phyloP scores from a whole-genome alignment of 768 basidiomycete genomes.

The Termitomyces bulborhizus region DNA sequence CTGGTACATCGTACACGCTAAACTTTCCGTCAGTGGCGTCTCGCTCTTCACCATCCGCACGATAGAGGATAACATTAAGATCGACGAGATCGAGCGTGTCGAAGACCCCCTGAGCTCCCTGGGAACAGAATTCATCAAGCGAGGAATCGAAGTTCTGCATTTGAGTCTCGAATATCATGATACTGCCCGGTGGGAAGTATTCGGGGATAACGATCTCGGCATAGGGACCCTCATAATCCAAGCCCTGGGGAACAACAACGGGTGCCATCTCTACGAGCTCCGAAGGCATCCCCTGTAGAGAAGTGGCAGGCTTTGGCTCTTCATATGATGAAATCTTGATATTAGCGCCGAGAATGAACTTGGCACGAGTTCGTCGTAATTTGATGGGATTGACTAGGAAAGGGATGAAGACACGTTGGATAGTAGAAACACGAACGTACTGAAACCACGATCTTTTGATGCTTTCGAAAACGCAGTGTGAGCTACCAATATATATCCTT shows the following conservation, averaged over 20 bases:
- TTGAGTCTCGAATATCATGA: constrained; percentile 89
- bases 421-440: constrained; percentile 36
- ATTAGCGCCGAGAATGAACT: constrained; percentile 75
- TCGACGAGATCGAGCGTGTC: constrained; percentile 74
- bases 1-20: constrained; percentile 80
- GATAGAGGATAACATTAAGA: constrained; percentile 81
- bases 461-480: constrained; percentile 90
- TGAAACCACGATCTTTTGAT: constrained; percentile 70
- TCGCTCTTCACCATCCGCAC: constrained; percentile 86
- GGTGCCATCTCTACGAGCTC: constrained; percentile 58
- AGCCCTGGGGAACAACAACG: constrained; percentile 52
- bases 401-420: not conserved
- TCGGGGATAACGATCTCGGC: constrained; percentile 82
- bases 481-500: constrained; percentile 87
- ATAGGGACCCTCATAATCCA: constrained; percentile 63
- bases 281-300: constrained; percentile 67
- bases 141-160: constrained; percentile 64
- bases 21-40: constrained; percentile 80
- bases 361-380: constrained; percentile 71
- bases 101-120: constrained; percentile 70
- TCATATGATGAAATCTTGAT: constrained; percentile 66
- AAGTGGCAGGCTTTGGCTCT: constrained; percentile 37
- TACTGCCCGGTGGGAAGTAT: constrained; percentile 90
- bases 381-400: constrained; percentile 76
- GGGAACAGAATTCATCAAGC: constrained; percentile 69